Evolutionary conservation across 2,329 filamentous ascomycete species (phyloP), one percentile per base, ranked within the genome.

Genomic region (Clarireedia paspali): DNA sequence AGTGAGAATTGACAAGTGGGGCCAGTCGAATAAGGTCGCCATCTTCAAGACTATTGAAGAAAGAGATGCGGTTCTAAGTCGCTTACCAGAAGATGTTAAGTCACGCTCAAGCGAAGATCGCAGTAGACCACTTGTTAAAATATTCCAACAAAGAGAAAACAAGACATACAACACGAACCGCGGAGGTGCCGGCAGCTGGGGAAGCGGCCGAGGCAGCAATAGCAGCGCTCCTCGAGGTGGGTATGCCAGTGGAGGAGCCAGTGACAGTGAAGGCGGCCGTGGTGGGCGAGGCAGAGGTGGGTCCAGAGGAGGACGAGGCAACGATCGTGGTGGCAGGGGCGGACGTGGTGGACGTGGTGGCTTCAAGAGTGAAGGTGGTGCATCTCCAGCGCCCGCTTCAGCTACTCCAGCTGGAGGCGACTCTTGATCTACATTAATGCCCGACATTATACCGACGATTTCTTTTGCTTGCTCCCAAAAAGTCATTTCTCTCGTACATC

Each of bases 241-340:
- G 58, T 96, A 96, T 75, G 85, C 89, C 64, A 95, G 90, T 67
- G 88, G 87, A 55, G 88, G 89, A 57, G 91, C 85, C 58, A 88
- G 86, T 63, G 88, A 91, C 61, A 86, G 89, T 58, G 79, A 82
- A 58, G 79, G 81, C 53, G 79, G 78, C 27, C 77, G 79, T 47
- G 76, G 75, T 39, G 74, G 75, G 20, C 76, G 80, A 64, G 75
- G 84, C 39, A 20, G 39, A 67, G 85, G 77, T 56, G 74, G 75
- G 55, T 73, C 81, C 56, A 76, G 80, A 59, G 75, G 80, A 60
- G 74, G 77, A 59, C 73, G 79, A 59, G 76, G 80, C 57, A 73
- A 76, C 60, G 78, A 77, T 50, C 73, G 82, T 47, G 74, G 82
- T 47, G 82, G 81, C 30, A 74, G 80, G 50, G 77, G 81, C 34